Evolutionary conservation across 352 stramenopile species (phyloP), one percentile per base, ranked within the genome.

Genomic region (Phytophthora boehmeriae): DNA sequence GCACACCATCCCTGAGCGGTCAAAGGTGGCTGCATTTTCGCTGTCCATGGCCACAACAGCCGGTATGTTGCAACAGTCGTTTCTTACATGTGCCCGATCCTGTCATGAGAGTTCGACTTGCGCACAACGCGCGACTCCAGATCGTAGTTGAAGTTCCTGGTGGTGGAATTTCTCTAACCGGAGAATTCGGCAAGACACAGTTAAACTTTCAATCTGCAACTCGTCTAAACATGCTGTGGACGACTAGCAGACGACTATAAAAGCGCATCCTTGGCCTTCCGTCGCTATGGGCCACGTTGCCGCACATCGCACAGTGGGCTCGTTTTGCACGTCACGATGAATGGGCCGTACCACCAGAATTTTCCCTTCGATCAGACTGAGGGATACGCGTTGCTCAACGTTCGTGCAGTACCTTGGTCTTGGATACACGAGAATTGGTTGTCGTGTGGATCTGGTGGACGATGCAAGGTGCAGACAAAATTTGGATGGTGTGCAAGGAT

Each of bases 141-240:
- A 44, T 43, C 28, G 25, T 54, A 28, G 56, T 71, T 71, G 63
- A 71, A 71, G 63, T 66, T 30, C 19, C 10, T 38, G 13, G 19
- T 35, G 19, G 35, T 45, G 35, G 51, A 56, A 27, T 39, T 22
- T 69, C 58, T 56, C 36, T 55, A 51, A n/a, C 50, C 54, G 39
- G 32, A 59, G 54, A 60, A 70, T 70, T 44, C 54, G 47, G 62
- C 48, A 54, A 68, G 46, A 55, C 60, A 68, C 60, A 53, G 60
- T 63, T 36, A 55, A 23, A 9, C 17, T 17, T 34, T 32, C 6
- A 9, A 22, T 30, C 25, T 30, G 25, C 25, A 44, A 19, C 13
- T 44, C 38, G 34, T 39, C 9, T 39, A 39, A 39, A 39, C 34
- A 39, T 16, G 34, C 9, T 39, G 34, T 9, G 5, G 8, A 4